phyloP scores from a whole-genome alignment of 2,329 filamentous ascomycete species.

The Claviceps africana region DNA sequence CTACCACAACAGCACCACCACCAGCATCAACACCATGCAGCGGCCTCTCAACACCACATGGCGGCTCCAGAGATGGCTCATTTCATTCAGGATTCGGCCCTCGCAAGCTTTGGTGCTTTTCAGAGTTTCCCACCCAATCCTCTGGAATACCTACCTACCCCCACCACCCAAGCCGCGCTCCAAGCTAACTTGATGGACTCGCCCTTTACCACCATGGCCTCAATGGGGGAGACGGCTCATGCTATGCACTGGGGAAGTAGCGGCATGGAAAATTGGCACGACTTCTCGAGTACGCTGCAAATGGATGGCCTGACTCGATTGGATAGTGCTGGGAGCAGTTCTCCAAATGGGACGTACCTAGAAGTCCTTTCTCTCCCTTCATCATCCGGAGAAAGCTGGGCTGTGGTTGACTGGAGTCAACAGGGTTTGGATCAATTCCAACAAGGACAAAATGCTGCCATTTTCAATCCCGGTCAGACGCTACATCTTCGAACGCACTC shows the following conservation, averaged over 20 bases:
- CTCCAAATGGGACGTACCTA: constrained; percentile 45
- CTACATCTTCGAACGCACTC: constrained; percentile 78
- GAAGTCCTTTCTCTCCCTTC: constrained; percentile 73
- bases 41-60: constrained; percentile 23
- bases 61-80: constrained; percentile 32
- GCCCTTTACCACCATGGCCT: constrained; percentile 43
- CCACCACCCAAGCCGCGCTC: constrained; percentile 49
- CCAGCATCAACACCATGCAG: constrained; percentile 27
- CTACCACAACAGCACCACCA: constrained; percentile 32
- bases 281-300: constrained; percentile 52
- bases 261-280: constrained; percentile 63
- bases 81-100: constrained; percentile 42
- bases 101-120: constrained; percentile 42
- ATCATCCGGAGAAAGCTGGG: constrained; percentile 81
- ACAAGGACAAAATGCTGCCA: constrained; percentile 44
- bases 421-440: constrained; percentile 50
- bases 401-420: constrained; percentile 60
- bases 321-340: constrained; percentile 30
- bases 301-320: constrained; percentile 33
- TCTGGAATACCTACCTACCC: constrained; percentile 46
- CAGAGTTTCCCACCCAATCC: constrained; percentile 39
- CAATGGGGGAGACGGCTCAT: constrained; percentile 40
- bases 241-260: constrained; percentile 44
- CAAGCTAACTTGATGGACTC: constrained; percentile 50
- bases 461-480: constrained; percentile 86